Percentiles rank a stretch among this genome's conserved stretches.
Evolutionary conservation across 106 monocot species (phyloP).

Genomic region (Chionographis japonica): DNA sequence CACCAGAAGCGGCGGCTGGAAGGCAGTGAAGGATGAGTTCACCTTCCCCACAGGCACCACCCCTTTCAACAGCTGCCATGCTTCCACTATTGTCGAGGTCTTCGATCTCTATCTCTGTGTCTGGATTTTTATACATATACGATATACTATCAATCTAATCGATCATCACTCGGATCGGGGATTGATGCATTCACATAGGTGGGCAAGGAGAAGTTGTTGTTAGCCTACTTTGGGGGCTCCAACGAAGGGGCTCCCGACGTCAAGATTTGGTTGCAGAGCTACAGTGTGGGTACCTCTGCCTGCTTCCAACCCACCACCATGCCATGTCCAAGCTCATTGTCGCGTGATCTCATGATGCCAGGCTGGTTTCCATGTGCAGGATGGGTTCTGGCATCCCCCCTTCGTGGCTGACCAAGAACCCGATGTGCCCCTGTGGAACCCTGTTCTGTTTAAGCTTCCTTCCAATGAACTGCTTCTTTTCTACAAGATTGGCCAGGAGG

Average conservation of each 20-base stretch:
- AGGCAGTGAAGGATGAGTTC: slow-evolving; percentile 44
- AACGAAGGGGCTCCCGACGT: slow-evolving; percentile 84
- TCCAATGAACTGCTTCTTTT: slow-evolving; percentile 79
- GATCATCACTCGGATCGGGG: not conserved
- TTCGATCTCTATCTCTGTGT: not conserved
- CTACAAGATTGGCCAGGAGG: slow-evolving; percentile 89
- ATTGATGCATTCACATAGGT: slow-evolving; percentile 23
- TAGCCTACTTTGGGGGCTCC: slow-evolving; percentile 92
- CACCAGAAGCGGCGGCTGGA: slow-evolving; percentile 16
- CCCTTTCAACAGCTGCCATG: slow-evolving; percentile 85
- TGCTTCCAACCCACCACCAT: not conserved
- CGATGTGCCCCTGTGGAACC: slow-evolving; percentile 96
- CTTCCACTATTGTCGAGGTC: slow-evolving; percentile 89
- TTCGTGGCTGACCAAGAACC: slow-evolving; percentile 58
- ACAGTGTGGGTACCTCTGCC: slow-evolving; percentile 28
- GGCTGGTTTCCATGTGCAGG: slow-evolving; percentile 26
- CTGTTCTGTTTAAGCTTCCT: slow-evolving; percentile 88
- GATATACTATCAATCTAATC: too few relatives aligned
- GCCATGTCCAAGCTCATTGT: not conserved
- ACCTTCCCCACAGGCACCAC: slow-evolving; percentile 47
- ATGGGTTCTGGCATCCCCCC: slow-evolving; percentile 69
- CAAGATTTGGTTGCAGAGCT: slow-evolving; percentile 90
- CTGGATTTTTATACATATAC: not conserved
- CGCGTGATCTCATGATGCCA: not conserved
- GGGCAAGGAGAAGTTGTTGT: slow-evolving; percentile 35